phyloP scores from a whole-genome alignment of 2,329 filamentous ascomycete species.

The Ceratocystis papillata region DNA sequence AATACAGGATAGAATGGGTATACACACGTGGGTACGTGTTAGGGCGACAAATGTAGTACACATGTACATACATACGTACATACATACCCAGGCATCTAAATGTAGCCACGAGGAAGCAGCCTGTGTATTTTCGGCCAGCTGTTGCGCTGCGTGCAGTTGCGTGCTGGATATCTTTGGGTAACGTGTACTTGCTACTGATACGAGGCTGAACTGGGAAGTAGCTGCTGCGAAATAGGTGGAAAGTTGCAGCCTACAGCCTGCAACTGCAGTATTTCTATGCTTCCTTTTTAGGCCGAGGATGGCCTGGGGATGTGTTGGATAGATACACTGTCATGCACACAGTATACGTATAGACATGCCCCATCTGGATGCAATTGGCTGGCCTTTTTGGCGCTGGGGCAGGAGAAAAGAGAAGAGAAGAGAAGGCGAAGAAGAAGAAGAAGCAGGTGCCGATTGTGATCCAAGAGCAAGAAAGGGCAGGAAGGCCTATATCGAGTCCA shows the following conservation, averaged over 20 bases:
- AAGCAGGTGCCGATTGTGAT: too few relatives aligned
- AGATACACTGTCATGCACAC: too few relatives aligned
- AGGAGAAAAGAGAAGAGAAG: too few relatives aligned
- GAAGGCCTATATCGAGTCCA: too few relatives aligned
- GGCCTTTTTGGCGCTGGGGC: too few relatives aligned
- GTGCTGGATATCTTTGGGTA: background rate
- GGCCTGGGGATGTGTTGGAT: too few relatives aligned
- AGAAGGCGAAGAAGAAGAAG: too few relatives aligned
- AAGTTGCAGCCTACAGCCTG: background rate
- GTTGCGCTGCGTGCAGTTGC: background rate
- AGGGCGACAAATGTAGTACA: background rate
- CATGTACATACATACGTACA: conserved; percentile 6
- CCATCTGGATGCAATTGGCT: too few relatives aligned
- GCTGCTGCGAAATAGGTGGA: background rate
- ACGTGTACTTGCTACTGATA: background rate
- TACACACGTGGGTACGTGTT: background rate
- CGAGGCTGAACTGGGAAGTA: background rate
- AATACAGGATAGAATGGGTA: background rate
- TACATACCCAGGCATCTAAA: background rate
- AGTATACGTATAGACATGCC: too few relatives aligned
- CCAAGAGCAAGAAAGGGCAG: too few relatives aligned
- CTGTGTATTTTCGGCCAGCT: background rate
- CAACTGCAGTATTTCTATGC: background rate
- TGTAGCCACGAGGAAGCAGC: background rate
- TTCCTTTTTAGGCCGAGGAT: background rate